phyloP scores from a whole-genome alignment of 164 flowering plant species.

The Pachysandra terminalis region DNA sequence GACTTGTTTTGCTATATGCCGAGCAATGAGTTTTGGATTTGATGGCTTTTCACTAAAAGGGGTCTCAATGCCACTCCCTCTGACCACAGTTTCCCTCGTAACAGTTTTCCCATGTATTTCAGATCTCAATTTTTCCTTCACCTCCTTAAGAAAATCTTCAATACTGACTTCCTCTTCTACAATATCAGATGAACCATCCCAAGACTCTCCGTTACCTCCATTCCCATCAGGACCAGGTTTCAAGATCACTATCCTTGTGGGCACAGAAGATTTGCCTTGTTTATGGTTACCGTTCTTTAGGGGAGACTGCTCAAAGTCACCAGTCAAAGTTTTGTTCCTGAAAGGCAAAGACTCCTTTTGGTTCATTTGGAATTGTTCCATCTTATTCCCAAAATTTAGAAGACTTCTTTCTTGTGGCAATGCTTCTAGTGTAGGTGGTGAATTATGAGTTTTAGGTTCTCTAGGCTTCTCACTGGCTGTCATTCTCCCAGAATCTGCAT shows the following conservation, averaged over 20 bases:
- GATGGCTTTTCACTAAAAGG: conserved; percentile 63
- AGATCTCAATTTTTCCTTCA: conserved; percentile 65
- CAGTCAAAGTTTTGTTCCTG: conserved; percentile 27
- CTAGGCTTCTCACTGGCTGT: conserved; percentile 21
- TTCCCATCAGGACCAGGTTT: conserved; percentile 80
- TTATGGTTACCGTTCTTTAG: conserved; percentile 16
- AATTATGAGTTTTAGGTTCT: conserved; percentile 17
- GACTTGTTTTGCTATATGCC: conserved; percentile 54
- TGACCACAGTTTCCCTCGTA: conserved; percentile 34
- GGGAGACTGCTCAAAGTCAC: conserved; percentile 31
- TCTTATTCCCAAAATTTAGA: conserved; percentile 19
- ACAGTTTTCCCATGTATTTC: conserved; percentile 62
- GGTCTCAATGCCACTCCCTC: conserved; percentile 75
- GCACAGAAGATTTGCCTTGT: conserved; percentile 31
- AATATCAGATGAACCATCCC: conserved; percentile 48
- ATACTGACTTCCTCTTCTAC: conserved; percentile 56
- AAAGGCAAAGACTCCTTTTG: conserved; percentile 23
- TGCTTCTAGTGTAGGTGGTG: conserved; percentile 13
- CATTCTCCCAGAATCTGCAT: conserved; percentile 26
- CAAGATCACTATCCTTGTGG: conserved; percentile 77
- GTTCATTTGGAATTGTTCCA: conserved; percentile 20
- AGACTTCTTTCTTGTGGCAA: conserved; percentile 20
- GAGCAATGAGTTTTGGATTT: conserved; percentile 55
- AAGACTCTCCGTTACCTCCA: conserved; percentile 44
- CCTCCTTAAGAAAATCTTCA: conserved; percentile 88